Evolutionary conservation across 139 green algal genomes (phyloP).

Genomic region (Closterium sp.): DNA sequence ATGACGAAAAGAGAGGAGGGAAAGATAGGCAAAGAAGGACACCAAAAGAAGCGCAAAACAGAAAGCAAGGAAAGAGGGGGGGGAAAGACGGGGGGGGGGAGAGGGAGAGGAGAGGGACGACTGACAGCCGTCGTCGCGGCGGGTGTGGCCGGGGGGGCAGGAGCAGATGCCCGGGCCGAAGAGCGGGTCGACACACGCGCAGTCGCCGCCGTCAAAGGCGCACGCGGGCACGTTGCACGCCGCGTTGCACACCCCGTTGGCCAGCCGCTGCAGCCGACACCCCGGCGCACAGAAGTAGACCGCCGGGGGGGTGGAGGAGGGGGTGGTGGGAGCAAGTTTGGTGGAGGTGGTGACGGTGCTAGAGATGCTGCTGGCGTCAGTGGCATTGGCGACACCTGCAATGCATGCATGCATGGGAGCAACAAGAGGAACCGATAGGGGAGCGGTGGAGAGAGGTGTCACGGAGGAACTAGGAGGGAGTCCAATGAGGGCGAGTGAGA

Average conservation of each 20-base stretch:
- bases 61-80: background rate
- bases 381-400: too few species aligned
- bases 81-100: background rate
- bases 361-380: too few species aligned
- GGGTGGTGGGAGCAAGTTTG: too few species aligned
- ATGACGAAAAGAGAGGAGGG: background rate
- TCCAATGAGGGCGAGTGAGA: too few species aligned
- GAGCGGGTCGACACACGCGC: background rate
- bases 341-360: background rate
- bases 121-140: slow-evolving; percentile 21
- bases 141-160: slow-evolving; percentile 16
- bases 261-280: slow-evolving; percentile 1
- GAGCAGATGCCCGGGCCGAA: slow-evolving; percentile 7
- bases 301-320: too few species aligned
- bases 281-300: background rate
- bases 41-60: too few species aligned
- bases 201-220: slow-evolving; percentile 34
- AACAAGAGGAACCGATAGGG: too few species aligned
- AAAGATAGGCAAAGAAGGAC: too few species aligned
- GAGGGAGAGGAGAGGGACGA: background rate
- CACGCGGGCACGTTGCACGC: slow-evolving; percentile 19
- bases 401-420: too few species aligned
- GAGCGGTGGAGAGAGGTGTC: too few species aligned
- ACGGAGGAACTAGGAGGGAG: too few species aligned
- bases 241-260: slow-evolving; percentile 6